Base-by-base conservation (phyloP, 345 rosid genomes). In the Sonneratia alba region DNA sequence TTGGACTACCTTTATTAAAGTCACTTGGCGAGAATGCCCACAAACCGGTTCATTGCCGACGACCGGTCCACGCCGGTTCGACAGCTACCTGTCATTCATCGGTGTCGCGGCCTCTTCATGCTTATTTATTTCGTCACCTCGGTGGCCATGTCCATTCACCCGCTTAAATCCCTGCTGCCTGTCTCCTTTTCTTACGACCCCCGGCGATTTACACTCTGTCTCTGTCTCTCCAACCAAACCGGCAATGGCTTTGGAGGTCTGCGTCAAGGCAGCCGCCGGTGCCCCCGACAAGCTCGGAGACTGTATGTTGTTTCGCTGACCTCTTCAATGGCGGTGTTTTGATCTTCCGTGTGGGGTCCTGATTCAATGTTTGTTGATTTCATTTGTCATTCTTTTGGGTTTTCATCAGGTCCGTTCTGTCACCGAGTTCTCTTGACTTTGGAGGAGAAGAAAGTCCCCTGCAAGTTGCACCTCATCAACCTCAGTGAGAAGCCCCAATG, bases 221-320 rank as follows among this genome's bases (percentile, higher is more conserved):
- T 19, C 59, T 6, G 6, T 6, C 47, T 3, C 64, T 70, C 45
- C 36, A 11, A 1, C 19, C 19, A 22, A 5, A 14, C 32, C 37
- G 1, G 43, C 9, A 1, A 69, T 47, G 68, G 36, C 67, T 36
- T 32, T 57, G 40, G 79, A 83, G 87, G 67, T 95, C 71, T 87
- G 91, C 70, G 99, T 87, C 69, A 92, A 92, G 81, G 98, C 92
- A 42, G 98, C 93, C 36, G 62, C 70, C 38, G 97, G 94, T 43
- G 93, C 88, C 10, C 91, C 93, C 48, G 84, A 87, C 69, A 53
- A 59, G 71, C 84, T 86, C 32, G 97, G 96, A 75, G 98, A 94
- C 80, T 94, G 96, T 94, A 84, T 6, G 75, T 18, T 42, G 40
- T 55, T 21, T n/a, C 40, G 15, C 34, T 70, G 6, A 48, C 0